These are phyloP conservation scores for Mucor irregularis DNA, from an alignment of 371 early-diverging fungal species.

Conservation along the genomic window DNA sequence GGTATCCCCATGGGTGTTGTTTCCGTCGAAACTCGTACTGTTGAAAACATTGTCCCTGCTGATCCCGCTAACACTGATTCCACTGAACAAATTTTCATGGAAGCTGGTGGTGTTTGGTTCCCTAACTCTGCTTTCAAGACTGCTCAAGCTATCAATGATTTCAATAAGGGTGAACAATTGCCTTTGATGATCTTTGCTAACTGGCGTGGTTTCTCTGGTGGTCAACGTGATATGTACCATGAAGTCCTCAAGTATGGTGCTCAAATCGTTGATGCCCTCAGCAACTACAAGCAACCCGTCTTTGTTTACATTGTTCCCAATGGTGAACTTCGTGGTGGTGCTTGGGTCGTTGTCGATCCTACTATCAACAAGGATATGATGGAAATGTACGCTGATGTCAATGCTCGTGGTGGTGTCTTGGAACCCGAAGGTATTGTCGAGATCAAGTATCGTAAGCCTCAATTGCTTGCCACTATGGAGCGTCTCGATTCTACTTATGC, in stretches of 20 bases:
- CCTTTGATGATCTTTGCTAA: conserved; percentile 99
- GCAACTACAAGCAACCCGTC: conserved; percentile 93
- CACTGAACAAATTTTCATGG: conserved; percentile 83
- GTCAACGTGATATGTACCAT: conserved; percentile 98
- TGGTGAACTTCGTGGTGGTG: conserved; percentile 98
- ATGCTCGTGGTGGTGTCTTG: conserved; percentile 93
- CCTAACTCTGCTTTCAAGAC: conserved; percentile 99
- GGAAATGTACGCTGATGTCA: conserved; percentile 97
- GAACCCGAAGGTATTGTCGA: conserved; percentile 99
- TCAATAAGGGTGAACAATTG: conserved; percentile 97
- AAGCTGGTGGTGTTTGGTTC: conserved; percentile 98
- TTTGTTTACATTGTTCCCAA: conserved; percentile 96
- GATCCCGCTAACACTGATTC: conserved; percentile 93
- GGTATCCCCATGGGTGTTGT: conserved; percentile 98
- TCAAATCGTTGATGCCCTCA: conserved; percentile 95
- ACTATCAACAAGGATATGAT: conserved; percentile 97
- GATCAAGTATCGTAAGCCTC: conserved; percentile 97
- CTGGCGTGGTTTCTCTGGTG: conserved; percentile 99
- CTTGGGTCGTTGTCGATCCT: conserved; percentile 99
- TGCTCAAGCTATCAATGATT: conserved; percentile 97
- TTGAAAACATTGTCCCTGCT: conserved; percentile 90
- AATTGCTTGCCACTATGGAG: conserved; percentile 89
- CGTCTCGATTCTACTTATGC: conserved; percentile 83
- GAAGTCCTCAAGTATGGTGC: conserved; percentile 97
- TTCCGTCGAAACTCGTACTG: conserved; percentile 92